Conservation (phyloP, 2,329 filamentous ascomycete genomes). For the Aspergillus sp. region DNA sequence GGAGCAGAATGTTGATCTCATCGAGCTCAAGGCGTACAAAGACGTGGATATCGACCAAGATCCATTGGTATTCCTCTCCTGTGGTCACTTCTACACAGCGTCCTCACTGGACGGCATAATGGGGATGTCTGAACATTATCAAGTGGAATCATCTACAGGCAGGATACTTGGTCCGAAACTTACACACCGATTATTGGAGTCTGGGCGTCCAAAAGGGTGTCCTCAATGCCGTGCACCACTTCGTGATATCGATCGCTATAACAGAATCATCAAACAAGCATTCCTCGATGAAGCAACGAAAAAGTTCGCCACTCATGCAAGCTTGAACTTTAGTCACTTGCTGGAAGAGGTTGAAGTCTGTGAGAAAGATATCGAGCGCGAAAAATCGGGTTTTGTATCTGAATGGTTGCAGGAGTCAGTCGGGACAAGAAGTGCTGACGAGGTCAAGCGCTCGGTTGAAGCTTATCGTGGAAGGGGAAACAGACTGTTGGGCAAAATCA, state of each 20-base stretch:
- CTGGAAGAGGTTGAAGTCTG: neutral
- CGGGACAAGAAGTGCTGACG: neutral
- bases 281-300: constrained; percentile 18
- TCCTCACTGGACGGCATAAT: constrained; percentile 14
- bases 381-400: neutral
- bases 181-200: neutral
- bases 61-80: constrained; percentile 16
- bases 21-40: constrained; percentile 9
- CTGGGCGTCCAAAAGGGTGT: constrained; percentile 6
- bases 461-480: neutral
- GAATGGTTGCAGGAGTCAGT: neutral
- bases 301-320: constrained; percentile 12
- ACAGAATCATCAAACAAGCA: constrained; percentile 14
- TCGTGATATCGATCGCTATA: constrained; percentile 18
- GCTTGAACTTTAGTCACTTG: neutral
- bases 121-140: constrained; percentile 11
- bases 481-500: neutral
- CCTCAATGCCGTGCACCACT: constrained; percentile 17
- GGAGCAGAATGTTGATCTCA: constrained; percentile 6
- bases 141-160: neutral
- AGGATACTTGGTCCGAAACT: neutral
- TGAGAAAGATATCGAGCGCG: neutral
- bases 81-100: constrained; percentile 18
- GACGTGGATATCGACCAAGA: constrained; percentile 13
- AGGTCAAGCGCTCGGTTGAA: neutral